These are phyloP conservation scores for Fallopia convolvulus DNA, from an alignment of 148 eudicot species.

Conservation along the genomic window DNA sequence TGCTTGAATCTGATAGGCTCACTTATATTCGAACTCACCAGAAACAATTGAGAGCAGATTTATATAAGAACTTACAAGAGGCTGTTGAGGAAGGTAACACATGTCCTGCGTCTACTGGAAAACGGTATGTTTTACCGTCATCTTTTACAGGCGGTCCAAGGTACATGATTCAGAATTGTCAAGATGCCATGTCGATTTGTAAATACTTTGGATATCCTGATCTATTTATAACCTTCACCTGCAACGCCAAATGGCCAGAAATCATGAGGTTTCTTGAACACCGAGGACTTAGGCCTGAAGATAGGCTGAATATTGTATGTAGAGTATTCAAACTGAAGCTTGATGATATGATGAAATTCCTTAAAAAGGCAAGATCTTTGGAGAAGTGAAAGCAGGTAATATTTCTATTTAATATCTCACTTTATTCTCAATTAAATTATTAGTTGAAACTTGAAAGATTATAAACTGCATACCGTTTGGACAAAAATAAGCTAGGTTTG, in stretches of 20 bases:
- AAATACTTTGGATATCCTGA: constrained; percentile 10
- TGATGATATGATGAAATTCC: not conserved
- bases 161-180: constrained; percentile 12
- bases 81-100: not conserved
- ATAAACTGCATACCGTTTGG: too few species aligned
- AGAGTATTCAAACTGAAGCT: not conserved
- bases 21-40: not conserved
- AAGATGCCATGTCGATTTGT: constrained; percentile 14
- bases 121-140: constrained; percentile 3
- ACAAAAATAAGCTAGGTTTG: too few species aligned
- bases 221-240: constrained; percentile 12
- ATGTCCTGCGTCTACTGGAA: not conserved
- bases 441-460: too few species aligned
- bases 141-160: not conserved
- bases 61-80: not conserved
- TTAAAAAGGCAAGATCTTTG: not conserved
- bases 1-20: constrained; percentile 14
- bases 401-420: too few species aligned
- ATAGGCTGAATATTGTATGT: not conserved
- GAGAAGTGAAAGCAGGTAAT: not conserved
- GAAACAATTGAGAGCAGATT: not conserved
- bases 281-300: not conserved
- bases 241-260: constrained; percentile 16
- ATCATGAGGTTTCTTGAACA: not conserved
- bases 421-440: too few species aligned